Evolutionary conservation across 257 asterid species (phyloP), one percentile per base, ranked within the genome.

Genomic region (Nicotiana otophora): DNA sequence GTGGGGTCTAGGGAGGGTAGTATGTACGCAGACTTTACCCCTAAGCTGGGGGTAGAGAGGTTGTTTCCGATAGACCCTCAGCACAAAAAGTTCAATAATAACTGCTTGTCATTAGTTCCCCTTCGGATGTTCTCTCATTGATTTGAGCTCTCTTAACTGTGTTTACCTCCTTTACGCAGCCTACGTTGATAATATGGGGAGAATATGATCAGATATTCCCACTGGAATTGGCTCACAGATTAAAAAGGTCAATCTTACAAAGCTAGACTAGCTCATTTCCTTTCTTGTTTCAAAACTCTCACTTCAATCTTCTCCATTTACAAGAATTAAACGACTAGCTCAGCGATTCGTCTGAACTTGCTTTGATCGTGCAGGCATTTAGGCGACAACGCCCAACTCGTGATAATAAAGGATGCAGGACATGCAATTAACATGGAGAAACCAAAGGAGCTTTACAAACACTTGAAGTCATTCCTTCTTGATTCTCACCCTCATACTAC

Each of bases 401-500:
- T 90, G 26, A 85, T 95, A 16, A 54, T 93, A 15, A 92, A 92
- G 87, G 88, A 92, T 7, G 96, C 96, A 7, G 98, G 98, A 36
- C 98, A 95, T 83, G 98, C 98, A 0, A 88, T 95, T 64, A 92
- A 92, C 63, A 81, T 92, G 81, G 98, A 93, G 92, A 91, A 90
- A 80, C 85, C 97, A 3, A 95, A 91, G 87, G 94, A 90, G 78
- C 77, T 92, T 11, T 93, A 85, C 83, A 87, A 82, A 74, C 83
- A 89, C 77, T 55, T 93, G 91, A 91, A 91, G 85, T 83, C 91
- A 31, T 92, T 95, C 88, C 92, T 93, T 63, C 23, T 39, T 5
- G 85, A 68, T 79, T 88, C 91, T 28, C 81, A 51, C 42, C 82
- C 86, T 77, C 81, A 65, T 19, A 86, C 88, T 26, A 84, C 85